Conservation (phyloP, 73 alveolate species). For the Durusdinium trenchii region DNA sequence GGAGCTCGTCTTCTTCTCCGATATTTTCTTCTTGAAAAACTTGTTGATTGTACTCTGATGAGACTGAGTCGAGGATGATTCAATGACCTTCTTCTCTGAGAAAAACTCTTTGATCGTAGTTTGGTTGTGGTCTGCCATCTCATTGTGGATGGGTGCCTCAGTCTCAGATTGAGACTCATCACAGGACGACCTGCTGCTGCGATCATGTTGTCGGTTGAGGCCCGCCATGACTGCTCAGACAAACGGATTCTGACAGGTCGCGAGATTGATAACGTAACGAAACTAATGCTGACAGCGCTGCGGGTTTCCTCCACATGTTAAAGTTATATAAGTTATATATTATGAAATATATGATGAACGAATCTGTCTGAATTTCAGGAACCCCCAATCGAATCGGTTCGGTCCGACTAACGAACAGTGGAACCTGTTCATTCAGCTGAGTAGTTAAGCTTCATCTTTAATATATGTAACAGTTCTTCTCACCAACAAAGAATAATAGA, state of each 20-base stretch:
- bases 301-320: background rate
- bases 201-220: background rate
- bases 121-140: background rate
- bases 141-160: background rate
- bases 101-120: background rate
- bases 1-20: too few species aligned
- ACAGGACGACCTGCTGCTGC: background rate
- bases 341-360: background rate
- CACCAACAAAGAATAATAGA: too few species aligned
- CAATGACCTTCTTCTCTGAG: background rate
- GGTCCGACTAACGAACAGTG: background rate
- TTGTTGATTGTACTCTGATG: background rate
- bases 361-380: background rate
- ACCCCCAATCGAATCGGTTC: background rate
- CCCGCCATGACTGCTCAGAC: background rate
- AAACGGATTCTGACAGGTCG: background rate
- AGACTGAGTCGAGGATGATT: background rate
- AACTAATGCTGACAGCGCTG: background rate
- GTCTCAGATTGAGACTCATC: too few species aligned
- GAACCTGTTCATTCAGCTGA: too few species aligned
- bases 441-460: too few species aligned
- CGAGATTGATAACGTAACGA: too few species aligned
- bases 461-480: too few species aligned
- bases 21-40: background rate
- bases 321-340: background rate